These are phyloP conservation scores for Viola odorata DNA, from an alignment of 345 rosid species.

Conservation along the genomic window DNA sequence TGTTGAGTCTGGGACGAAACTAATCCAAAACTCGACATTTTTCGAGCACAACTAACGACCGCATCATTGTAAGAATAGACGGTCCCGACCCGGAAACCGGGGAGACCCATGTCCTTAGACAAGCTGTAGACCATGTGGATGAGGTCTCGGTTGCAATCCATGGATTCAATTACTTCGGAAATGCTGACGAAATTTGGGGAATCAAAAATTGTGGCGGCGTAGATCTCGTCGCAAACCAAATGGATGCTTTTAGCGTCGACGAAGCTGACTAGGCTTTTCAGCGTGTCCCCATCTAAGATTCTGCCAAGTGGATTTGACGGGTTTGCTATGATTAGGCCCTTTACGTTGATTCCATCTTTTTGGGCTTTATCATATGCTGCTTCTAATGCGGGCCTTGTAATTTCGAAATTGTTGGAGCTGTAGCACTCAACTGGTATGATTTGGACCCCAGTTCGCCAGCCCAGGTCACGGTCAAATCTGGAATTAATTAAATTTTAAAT, in stretches of 20 bases:
- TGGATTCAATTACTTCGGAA: slow-evolving; percentile 49
- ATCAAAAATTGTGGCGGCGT: slow-evolving; percentile 59
- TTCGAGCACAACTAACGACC: slow-evolving; percentile 55
- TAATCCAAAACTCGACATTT: slow-evolving; percentile 85
- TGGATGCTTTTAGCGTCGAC: slow-evolving; percentile 52
- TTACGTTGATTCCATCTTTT: slow-evolving; percentile 43
- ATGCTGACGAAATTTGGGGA: slow-evolving; percentile 54
- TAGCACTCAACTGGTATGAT: slow-evolving; percentile 58
- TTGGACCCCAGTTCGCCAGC: slow-evolving; percentile 75
- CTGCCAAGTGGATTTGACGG: slow-evolving; percentile 93
- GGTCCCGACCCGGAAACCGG: slow-evolving; percentile 77
- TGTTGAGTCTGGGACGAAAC: slow-evolving; percentile 72
- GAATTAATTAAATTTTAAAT: neutral
- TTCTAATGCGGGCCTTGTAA: slow-evolving; percentile 51
- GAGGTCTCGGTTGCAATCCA: slow-evolving; percentile 43
- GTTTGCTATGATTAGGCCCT: slow-evolving; percentile 70
- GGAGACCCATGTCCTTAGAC: slow-evolving; percentile 92
- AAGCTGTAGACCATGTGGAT: slow-evolving; percentile 75
- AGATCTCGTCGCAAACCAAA: slow-evolving; percentile 77
- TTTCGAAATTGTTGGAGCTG: slow-evolving; percentile 57
- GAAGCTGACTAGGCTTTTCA: slow-evolving; percentile 44
- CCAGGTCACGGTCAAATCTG: slow-evolving; percentile 78
- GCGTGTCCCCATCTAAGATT: slow-evolving; percentile 41
- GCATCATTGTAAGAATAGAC: slow-evolving; percentile 69
- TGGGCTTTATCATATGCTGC: slow-evolving; percentile 47